Evolutionary conservation across 2,329 filamentous ascomycete species (phyloP), one percentile per base, ranked within the genome.

Genomic region (Cryphonectria japonica): DNA sequence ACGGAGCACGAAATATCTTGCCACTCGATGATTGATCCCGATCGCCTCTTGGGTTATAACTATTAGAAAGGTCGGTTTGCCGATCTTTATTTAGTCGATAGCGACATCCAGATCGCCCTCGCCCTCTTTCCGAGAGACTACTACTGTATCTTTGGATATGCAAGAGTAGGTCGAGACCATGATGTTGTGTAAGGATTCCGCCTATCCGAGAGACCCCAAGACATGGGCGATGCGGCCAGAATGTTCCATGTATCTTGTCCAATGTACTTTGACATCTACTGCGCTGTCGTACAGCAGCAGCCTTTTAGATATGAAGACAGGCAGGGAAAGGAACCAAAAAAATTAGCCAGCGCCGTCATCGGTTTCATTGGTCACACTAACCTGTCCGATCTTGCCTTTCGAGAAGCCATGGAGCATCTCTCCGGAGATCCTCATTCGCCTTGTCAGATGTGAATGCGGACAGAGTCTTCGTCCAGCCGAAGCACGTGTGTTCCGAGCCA

Each of bases 1-100:
- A 69, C 6, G 70, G 70, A 1, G 32, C 46, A 37, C 67, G 70
- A n/a, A 71, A 71, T 3, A 71, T 71, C 29, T 57, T 71, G 3
- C 70, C 70, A 2, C 57, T 71, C 1, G 70, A 71, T 29, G 70
- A 71, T 26, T 62, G 39, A 14, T 11, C 9, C 37, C 37, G 9
- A 62, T 14, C 7, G 22, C 19, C 14, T 19, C 34, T 34, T 5
- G 16, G 7, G 19, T 50, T 2, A 19, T 50, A 7, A 7, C 22
- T n/a, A 13, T 29, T 29, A n/a, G 3, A 29, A 22, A 14, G 26
- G 26, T 16, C 9, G 11, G 0, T 2, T 1, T 26, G 52, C 29
- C 52, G 4, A 26, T 57, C 9, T 26, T 57, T 3, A 14, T 13
- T 13, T 3, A 29, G 26, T 26, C 50, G n/a, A 3, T 13, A 13